These are phyloP conservation scores for Tardiomyces blankii DNA, from an alignment of 1,139 yeast species.

Conservation along the genomic window DNA sequence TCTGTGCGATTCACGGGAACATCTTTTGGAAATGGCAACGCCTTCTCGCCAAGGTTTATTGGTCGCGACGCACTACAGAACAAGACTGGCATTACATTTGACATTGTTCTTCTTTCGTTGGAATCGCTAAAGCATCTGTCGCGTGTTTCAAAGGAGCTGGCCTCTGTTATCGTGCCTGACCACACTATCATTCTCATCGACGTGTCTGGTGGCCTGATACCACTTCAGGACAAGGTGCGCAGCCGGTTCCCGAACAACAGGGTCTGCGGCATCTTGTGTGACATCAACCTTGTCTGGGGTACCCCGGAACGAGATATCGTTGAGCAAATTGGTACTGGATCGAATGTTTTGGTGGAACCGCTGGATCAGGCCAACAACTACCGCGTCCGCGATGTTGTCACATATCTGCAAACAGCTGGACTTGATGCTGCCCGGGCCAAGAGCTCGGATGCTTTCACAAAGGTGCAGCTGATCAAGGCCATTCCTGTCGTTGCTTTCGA, in stretches of 20 bases:
- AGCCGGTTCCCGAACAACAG: slow-evolving; percentile 16
- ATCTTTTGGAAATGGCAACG: background rate
- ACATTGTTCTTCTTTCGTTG: slow-evolving; percentile 20
- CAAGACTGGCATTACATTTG: slow-evolving; percentile 8
- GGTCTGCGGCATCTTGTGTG: slow-evolving; percentile 17
- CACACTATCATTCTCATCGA: slow-evolving; percentile 22
- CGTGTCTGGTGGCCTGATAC: slow-evolving; percentile 19
- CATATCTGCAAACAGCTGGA: slow-evolving; percentile 12
- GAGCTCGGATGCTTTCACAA: slow-evolving; percentile 5
- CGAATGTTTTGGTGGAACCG: background rate
- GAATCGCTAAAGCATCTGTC: slow-evolving; percentile 19
- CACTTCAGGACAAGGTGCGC: slow-evolving; percentile 19
- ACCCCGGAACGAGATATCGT: background rate
- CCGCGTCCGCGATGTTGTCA: slow-evolving; percentile 3
- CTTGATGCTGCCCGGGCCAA: slow-evolving; percentile 8
- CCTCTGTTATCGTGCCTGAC: slow-evolving; percentile 14
- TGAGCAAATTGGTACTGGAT: background rate
- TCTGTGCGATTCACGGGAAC: background rate
- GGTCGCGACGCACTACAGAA: background rate
- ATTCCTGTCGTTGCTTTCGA: slow-evolving; percentile 69
- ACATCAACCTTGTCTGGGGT: slow-evolving; percentile 7
- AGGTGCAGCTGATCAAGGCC: slow-evolving; percentile 69
- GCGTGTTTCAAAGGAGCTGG: slow-evolving; percentile 16
- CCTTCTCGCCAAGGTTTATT: background rate
- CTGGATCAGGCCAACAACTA: background rate